Percentiles rank a stretch among this genome's conserved stretches.
Evolutionary conservation across 2,329 filamentous ascomycete genomes (phyloP).

Genomic region (Neobulgaria alba): DNA sequence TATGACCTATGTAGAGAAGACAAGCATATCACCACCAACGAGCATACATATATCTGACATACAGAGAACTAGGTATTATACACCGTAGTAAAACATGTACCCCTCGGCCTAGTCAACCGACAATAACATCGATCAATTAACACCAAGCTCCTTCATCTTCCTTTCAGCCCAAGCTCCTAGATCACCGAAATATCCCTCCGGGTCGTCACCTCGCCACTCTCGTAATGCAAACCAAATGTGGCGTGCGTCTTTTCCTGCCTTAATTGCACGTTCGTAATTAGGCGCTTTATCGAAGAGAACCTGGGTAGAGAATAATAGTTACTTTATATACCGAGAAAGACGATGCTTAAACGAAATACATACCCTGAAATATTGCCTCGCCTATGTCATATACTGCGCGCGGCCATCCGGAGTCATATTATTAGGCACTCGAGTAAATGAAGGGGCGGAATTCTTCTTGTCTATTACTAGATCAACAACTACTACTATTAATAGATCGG

Average conservation of each 20-base stretch:
- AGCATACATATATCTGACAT: too few species aligned
- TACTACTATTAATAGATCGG: constrained; percentile 14
- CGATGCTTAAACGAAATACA: constrained; percentile 1
- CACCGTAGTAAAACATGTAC: too few species aligned
- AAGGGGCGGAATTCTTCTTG: constrained; percentile 6
- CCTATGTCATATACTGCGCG: constrained; percentile 16
- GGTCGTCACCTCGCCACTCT: constrained; percentile 12
- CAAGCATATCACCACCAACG: too few species aligned
- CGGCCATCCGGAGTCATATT: constrained; percentile 7
- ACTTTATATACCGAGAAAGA: too few species aligned
- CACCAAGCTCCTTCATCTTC: constrained; percentile 3
- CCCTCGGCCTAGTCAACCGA: too few species aligned
- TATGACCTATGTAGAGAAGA: too few species aligned
- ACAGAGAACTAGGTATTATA: too few species aligned
- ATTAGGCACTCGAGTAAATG: constrained; percentile 2
- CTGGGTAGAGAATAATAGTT: background rate
- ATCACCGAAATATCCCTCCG: constrained; percentile 13
- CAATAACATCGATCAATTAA: too few species aligned
- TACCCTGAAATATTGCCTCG: constrained; percentile 24
- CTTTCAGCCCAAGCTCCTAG: constrained; percentile 7
- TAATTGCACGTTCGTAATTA: constrained; percentile 18
- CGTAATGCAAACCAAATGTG: too few species aligned
- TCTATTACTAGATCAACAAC: constrained; percentile 6
- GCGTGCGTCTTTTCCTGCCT: constrained; percentile 23
- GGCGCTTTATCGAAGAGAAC: constrained; percentile 12